Base-by-base conservation (phyloP, 805 yeast species). In the Limtongia smithiae region DNA sequence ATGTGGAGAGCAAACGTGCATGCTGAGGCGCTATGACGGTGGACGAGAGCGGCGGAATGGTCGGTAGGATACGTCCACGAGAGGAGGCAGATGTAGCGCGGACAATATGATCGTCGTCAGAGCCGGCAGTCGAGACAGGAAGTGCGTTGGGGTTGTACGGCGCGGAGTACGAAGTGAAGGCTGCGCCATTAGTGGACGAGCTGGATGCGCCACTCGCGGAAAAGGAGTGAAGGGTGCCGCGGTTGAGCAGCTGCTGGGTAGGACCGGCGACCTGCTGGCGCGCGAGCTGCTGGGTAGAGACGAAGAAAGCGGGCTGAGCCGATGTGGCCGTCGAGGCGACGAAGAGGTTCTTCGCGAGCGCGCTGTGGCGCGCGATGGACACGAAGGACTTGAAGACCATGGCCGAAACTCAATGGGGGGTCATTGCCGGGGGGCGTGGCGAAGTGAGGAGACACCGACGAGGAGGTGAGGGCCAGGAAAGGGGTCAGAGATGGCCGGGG, bases 351-450 rank as follows among this genome's bases (percentile, higher is more conserved):
- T 70, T 65, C 32, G 74, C 72, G 43, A 70, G 64, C 45, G 66
- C 58, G 8, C 72, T 67, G 32, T 69, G 67, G 41, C 71, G 61
- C 22, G 71, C 64, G 34, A 69, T 51, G 37, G 60, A 57, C 20
- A 68, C 61, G 40, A 68, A 65, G 17, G 73, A 62, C 57, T 69
- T 69, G 63, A 69, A 65, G 37, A 68, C 59, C 72, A 69, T 68
- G 36, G 37, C 35, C 15, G 20, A 24, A 24, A 12, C 37, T 22
- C 17, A 32, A 9, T 14, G 25, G 17, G 27, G 41, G 31, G 22
- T 44, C 31, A 14, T 24, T 9, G 14, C 21, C 11, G 42, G 37
- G 31, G 17, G 45, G 37, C 14, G 27, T 8, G 28, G 42, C 6
- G 17, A 32, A 32, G 37, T 18, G 32, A 17, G 37, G 42, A 7